Conservation (phyloP, 495 filamentous ascomycete genomes). For the Lichina pygmaea region DNA sequence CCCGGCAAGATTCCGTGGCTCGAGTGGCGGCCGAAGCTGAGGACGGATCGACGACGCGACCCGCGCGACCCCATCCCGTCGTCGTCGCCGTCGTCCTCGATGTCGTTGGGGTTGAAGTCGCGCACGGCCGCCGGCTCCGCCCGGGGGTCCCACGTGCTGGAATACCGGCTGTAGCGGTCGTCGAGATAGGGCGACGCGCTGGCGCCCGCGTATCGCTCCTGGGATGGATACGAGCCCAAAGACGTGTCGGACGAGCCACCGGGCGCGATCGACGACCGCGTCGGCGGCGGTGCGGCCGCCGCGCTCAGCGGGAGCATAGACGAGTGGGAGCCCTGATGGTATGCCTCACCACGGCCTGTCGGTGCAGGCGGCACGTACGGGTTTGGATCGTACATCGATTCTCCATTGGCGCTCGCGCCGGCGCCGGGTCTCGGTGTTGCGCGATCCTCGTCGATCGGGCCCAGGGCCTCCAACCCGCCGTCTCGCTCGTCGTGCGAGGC, state of each 20-base stretch:
- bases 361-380: background rate
- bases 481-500: constrained; percentile 1
- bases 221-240: background rate
- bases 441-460: background rate
- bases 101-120: constrained; percentile 48
- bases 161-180: constrained; percentile 31
- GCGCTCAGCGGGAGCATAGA: background rate
- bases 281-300: background rate
- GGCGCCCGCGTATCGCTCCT: background rate
- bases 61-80: constrained; percentile 20
- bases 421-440: background rate
- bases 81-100: constrained; percentile 70
- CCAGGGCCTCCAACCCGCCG: constrained; percentile 1
- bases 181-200: constrained; percentile 8
- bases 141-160: constrained; percentile 25
- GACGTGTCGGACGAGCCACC: background rate
- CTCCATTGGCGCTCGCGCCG: background rate
- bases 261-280: background rate
- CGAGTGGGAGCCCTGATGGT: background rate
- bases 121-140: constrained; percentile 15
- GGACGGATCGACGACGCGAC: constrained; percentile 20
- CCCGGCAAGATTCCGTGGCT: constrained; percentile 14
- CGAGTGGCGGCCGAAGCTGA: constrained; percentile 19
- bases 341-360: background rate
- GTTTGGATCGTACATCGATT: background rate